phyloP scores from a whole-genome alignment of 2,329 filamentous ascomycete species.

The Ophiostoma montium region DNA sequence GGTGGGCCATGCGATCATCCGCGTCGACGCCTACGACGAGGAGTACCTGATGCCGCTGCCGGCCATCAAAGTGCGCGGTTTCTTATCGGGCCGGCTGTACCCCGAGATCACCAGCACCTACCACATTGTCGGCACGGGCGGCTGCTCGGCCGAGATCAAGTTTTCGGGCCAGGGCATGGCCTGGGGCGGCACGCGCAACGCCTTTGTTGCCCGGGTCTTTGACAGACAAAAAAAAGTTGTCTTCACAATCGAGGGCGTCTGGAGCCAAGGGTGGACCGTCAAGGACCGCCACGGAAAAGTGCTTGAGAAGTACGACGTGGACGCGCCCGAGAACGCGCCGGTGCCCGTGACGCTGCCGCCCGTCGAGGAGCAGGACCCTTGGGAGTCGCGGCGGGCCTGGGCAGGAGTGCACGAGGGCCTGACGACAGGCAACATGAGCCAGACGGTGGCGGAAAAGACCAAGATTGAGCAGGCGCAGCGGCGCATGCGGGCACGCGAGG shows the following conservation, averaged over 20 bases:
- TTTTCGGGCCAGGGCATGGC: conserved; percentile 33
- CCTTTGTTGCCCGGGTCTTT: conserved; percentile 30
- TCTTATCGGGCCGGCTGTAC: conserved; percentile 32
- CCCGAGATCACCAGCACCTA: conserved; percentile 33
- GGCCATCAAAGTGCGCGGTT: conserved; percentile 32
- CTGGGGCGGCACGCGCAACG: conserved; percentile 29
- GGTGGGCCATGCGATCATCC: conserved; percentile 34
- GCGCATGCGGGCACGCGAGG: conserved; percentile 55
- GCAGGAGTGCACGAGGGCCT: conserved; percentile 60
- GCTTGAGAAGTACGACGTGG: conserved; percentile 24
- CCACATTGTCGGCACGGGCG: conserved; percentile 29
- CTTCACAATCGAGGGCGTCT: conserved; percentile 27
- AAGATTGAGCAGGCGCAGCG: conserved; percentile 74
- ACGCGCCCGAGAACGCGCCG: conserved; percentile 20
- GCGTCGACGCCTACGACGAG: conserved; percentile 34
- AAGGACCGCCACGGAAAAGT: conserved; percentile 21
- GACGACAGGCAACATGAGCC: conserved; percentile 58
- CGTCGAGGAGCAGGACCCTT: conserved; percentile 58
- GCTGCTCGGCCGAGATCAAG: conserved; percentile 30
- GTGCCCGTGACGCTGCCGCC: conserved; percentile 27
- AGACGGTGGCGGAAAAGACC: conserved; percentile 56
- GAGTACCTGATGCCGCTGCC: conserved; percentile 35
- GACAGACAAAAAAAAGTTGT: conserved; percentile 22
- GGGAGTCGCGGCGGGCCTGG: conserved; percentile 74
- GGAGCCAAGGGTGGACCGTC: conserved; percentile 28